Base-by-base conservation (phyloP, 192 early-diverging fungal genomes). In the Borealophlyctis nickersoniae region DNA sequence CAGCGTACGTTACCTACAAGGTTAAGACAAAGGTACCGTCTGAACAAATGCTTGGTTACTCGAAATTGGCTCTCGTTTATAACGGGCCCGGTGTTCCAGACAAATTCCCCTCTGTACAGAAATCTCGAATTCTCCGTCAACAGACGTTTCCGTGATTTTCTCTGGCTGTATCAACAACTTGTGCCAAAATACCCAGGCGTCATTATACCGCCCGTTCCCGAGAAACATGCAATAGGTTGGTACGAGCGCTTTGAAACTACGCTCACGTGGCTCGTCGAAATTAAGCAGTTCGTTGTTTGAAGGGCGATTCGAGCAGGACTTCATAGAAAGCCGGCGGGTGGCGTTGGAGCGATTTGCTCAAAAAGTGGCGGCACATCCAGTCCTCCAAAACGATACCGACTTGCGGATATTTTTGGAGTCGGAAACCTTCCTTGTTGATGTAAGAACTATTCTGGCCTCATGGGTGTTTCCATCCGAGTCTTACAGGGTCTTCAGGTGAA, bases 221-320 rank as follows among this genome's bases (percentile, higher is more conserved):
- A 92, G 65, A 98, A 98, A 70, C 92, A 95, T 76, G 87, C 88
- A 3, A 63, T 95, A 52, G 92, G 91, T 87, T 69, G 13, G 39
- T 14, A 64, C 53, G 52, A 49, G 30, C n/a, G 36, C 32, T 55
- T 3, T 31, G 1, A 55, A 4, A 1, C 1, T 55, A 31, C 54
- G 24, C 0, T 23, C 24, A 22, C n/a, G 14, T 22, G 3, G 0
- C 14, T 64, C 4, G n/a, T 28, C 2, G 2, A n/a, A n/a, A n/a
- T n/a, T n/a, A n/a, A n/a, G n/a, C n/a, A n/a, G n/a, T n/a, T n/a
- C n/a, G n/a, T n/a, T n/a, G n/a, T n/a, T n/a, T 49, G 19, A 34
- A 86, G 90, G 89, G 14, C 87, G 95, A 24, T 98, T 98, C 62
- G 88, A 93, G 67, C 91, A 96, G 70, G 93, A 95, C 59, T 98